These are phyloP conservation scores for Calonectria hongkongensis DNA, from an alignment of 2,329 filamentous ascomycete species.

Conservation along the genomic window DNA sequence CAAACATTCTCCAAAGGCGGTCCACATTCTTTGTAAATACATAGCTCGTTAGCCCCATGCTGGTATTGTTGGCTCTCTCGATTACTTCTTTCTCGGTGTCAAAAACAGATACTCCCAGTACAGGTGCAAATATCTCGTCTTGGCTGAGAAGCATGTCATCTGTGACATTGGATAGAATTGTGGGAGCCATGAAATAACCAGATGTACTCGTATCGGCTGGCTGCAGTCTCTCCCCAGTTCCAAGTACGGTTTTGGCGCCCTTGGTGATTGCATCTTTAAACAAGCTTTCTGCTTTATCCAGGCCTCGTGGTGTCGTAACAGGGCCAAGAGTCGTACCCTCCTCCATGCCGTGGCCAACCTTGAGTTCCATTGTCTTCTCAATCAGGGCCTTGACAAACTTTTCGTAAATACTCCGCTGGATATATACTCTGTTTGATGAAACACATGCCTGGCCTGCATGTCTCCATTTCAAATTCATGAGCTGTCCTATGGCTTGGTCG, in stretches of 20 bases:
- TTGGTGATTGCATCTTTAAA: conserved; percentile 75
- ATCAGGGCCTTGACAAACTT: conserved; percentile 74
- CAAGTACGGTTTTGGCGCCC: conserved; percentile 73
- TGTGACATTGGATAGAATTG: conserved; percentile 80
- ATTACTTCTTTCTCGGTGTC: conserved; percentile 82
- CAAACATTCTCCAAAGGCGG: conserved; percentile 65
- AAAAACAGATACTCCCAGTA: conserved; percentile 81
- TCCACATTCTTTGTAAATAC: conserved; percentile 75
- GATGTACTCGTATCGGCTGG: conserved; percentile 59
- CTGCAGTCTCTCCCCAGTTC: conserved; percentile 70
- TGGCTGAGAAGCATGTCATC: conserved; percentile 79
- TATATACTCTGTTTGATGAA: conserved; percentile 76
- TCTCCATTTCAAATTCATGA: conserved; percentile 64
- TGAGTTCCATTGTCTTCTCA: conserved; percentile 70
- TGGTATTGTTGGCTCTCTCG: conserved; percentile 77
- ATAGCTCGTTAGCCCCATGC: conserved; percentile 83
- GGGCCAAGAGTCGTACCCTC: conserved; percentile 59
- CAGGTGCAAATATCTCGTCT: conserved; percentile 84
- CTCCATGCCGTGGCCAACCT: conserved; percentile 77
- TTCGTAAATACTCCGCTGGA: conserved; percentile 77
- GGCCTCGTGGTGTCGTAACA: conserved; percentile 58
- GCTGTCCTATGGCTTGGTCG: conserved; percentile 79
- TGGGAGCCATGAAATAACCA: conserved; percentile 81
- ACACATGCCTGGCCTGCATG: conserved; percentile 85
- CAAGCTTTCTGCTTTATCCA: conserved; percentile 68